Conservation (phyloP, 2,329 filamentous ascomycete genomes). For the Fusarium compactum region DNA sequence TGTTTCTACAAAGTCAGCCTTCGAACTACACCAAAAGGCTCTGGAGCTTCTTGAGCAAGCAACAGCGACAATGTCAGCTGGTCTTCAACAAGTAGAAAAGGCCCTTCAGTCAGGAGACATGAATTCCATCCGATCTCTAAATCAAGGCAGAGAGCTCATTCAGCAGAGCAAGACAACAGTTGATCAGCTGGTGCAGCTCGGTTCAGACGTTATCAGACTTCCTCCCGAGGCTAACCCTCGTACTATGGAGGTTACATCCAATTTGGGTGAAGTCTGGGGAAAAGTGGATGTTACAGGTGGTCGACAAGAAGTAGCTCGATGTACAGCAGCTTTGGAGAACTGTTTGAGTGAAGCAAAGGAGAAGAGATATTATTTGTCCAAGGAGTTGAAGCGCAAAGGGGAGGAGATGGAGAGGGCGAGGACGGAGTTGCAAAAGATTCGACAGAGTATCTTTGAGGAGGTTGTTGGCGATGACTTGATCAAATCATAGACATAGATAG, state of each 20-base stretch:
- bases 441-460: conserved; percentile 54
- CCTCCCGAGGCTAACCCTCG: conserved; percentile 59
- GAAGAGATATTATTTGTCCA: conserved; percentile 47
- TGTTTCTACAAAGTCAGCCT: conserved; percentile 51
- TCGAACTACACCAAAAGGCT: conserved; percentile 58
- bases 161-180: conserved; percentile 21
- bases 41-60: conserved; percentile 56
- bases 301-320: conserved; percentile 52
- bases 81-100: conserved; percentile 55
- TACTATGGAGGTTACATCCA: conserved; percentile 48
- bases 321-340: conserved; percentile 48
- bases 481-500: conserved; percentile 7
- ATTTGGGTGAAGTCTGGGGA: conserved; percentile 63
- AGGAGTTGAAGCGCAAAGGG: conserved; percentile 50
- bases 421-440: conserved; percentile 57
- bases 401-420: conserved; percentile 51
- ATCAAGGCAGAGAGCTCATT: conserved; percentile 25
- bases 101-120: conserved; percentile 54
- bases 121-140: conserved; percentile 41
- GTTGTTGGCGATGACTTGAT: conserved; percentile 25
- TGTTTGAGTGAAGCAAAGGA: conserved; percentile 51
- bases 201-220: conserved; percentile 21
- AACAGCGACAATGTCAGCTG: conserved; percentile 48
- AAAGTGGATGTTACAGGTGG: conserved; percentile 64
- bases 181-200: conserved; percentile 30